phyloP scores from a whole-genome alignment of 805 yeast genomes.

The Yarrowia divulgata region DNA sequence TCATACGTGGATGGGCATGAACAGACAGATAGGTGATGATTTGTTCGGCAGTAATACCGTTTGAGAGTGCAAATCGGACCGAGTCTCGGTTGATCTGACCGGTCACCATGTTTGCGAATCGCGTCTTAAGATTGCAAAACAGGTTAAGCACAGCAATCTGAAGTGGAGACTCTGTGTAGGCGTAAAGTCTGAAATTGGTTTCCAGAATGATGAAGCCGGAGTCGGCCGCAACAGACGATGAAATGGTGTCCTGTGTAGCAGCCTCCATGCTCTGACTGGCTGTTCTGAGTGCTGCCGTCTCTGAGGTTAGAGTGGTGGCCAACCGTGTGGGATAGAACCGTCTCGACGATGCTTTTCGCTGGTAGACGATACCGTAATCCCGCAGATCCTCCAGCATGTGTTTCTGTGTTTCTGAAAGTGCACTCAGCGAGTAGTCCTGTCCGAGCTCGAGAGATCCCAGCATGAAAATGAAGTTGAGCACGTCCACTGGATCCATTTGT shows the following conservation, averaged over 20 bases:
- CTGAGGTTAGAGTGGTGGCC: constrained; percentile 90
- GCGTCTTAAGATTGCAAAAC: constrained; percentile 81
- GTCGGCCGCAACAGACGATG: constrained; percentile 47
- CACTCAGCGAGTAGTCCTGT: constrained; percentile 74
- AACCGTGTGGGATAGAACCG: constrained; percentile 89
- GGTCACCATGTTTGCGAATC: constrained; percentile 91
- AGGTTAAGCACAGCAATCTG: constrained; percentile 91
- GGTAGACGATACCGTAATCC: constrained; percentile 90
- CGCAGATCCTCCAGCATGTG: constrained; percentile 87
- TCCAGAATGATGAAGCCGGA: constrained; percentile 76
- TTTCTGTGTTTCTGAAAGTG: constrained; percentile 78
- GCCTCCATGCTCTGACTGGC: constrained; percentile 80
- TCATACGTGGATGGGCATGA: constrained; percentile 95
- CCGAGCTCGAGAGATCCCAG: constrained; percentile 93
- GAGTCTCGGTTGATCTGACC: constrained; percentile 95
- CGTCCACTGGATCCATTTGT: constrained; percentile 95
- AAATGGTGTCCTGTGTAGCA: constrained; percentile 53
- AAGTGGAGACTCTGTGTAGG: constrained; percentile 91
- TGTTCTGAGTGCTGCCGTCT: constrained; percentile 70
- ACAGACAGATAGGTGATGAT: constrained; percentile 85
- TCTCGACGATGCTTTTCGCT: constrained; percentile 61
- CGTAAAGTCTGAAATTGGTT: constrained; percentile 91
- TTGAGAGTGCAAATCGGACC: constrained; percentile 77
- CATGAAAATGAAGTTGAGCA: constrained; percentile 89
- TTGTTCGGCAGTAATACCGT: constrained; percentile 95